Evolutionary conservation across 2,329 filamentous ascomycete genomes (phyloP).

Genomic region (Xylaria multiplex): DNA sequence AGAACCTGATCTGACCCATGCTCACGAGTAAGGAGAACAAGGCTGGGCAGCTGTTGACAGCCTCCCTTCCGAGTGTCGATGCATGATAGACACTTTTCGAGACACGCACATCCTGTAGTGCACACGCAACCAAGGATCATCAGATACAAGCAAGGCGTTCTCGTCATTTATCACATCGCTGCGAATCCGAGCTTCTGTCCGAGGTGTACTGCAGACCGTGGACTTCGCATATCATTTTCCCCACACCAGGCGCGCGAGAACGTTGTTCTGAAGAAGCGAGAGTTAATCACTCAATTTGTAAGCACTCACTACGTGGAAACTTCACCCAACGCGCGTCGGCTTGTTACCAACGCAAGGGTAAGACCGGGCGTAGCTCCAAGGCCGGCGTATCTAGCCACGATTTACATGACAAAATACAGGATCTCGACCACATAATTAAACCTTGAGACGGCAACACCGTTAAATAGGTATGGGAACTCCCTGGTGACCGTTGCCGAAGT

Average conservation of each 20-base stretch:
- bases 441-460: slow-evolving; percentile 1
- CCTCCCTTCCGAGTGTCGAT: not conserved
- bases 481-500: slow-evolving; percentile 25
- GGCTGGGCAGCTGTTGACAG: slow-evolving; percentile 14
- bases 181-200: not conserved
- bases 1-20: not conserved
- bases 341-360: not conserved
- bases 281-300: not conserved
- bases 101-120: slow-evolving; percentile 5
- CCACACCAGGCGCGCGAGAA: not conserved
- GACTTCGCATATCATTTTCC: not conserved
- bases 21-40: slow-evolving; percentile 7
- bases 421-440: not conserved
- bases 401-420: not conserved
- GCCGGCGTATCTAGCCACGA: not conserved
- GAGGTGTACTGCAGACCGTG: slow-evolving; percentile 1
- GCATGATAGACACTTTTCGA: slow-evolving; percentile 20
- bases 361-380: not conserved
- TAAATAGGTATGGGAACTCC: slow-evolving; percentile 8
- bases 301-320: not conserved
- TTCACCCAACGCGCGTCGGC: too few relatives aligned
- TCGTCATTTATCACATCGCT: not conserved
- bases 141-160: not conserved
- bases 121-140: not conserved
- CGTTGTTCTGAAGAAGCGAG: not conserved